Evolutionary conservation across 164 flowering plant genomes (phyloP), one percentile per base, ranked within the genome.

Genomic region (Litsea cubeba): DNA sequence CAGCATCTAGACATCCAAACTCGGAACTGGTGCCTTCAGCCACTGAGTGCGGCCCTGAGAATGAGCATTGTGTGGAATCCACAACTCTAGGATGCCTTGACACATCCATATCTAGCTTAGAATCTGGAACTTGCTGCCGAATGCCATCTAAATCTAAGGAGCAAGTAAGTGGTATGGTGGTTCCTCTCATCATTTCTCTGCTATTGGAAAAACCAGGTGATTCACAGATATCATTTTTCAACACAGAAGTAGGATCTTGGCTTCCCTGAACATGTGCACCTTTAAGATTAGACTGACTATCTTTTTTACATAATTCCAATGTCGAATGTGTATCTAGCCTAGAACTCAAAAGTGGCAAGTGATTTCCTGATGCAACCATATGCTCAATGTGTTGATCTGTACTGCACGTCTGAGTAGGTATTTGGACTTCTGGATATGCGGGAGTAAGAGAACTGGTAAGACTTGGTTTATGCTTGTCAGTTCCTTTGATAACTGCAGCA

Each of bases 401-500:
- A 50, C 26, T 28, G 14, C 30, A 22, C 17, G 40, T 25, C 72
- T 46, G 72, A 8, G 28, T 54, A 26, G 40, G 28, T 7, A 51
- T 12, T 14, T 50, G 35, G 30, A 62, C 63, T 3, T 51, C 72
- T 24, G 62, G 10, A 25, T 35, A 62, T 50, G 15, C 8, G 1
- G 73, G 57, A 0, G 28, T 25, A 26, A 50, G 50, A 28, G 50
- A 57, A 71, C 28, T 20, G 7, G 26, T 24, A 14, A 12, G 12
- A 24, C 12, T 71, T 71, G 73, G 49, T 57, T 58, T 71, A 22
- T 71, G 73, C 40, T 20, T 35, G 24, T 62, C 24, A 14, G 49
- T 6, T 5, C 73, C 65, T 20, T 28, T 49, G 40, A n/a, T 17
- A 71, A 71, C 73, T 71, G 62, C 65, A 71, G 65, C 65, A 58